Evolutionary conservation across 116 monocot genomes (phyloP).

Genomic region (Zostera marina): DNA sequence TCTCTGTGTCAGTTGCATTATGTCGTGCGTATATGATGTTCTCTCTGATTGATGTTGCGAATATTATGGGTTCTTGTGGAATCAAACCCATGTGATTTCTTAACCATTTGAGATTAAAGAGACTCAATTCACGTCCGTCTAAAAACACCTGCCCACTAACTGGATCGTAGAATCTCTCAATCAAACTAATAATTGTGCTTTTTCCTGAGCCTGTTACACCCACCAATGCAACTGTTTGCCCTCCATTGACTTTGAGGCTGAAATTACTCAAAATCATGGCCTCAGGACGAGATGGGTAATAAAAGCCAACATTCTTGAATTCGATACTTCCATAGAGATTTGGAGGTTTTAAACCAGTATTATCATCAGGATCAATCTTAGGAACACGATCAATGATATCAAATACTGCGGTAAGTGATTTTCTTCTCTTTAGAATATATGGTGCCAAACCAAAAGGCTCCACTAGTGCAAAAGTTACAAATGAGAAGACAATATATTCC

Average conservation of each 20-base stretch:
- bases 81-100: conserved; percentile 88
- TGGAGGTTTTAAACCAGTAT: conserved; percentile 68
- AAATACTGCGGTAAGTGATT: conserved; percentile 74
- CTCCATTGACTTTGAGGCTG: conserved; percentile 79
- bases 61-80: conserved; percentile 89
- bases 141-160: conserved; percentile 63
- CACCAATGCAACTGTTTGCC: conserved; percentile 89
- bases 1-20: conserved; percentile 81
- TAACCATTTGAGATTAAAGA: conserved; percentile 82
- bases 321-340: conserved; percentile 91
- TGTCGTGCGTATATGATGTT: conserved; percentile 96
- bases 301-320: conserved; percentile 69
- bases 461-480: conserved; percentile 89
- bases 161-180: conserved; percentile 95
- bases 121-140: conserved; percentile 77
- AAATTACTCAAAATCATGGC: conserved; percentile 74
- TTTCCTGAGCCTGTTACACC: conserved; percentile 96
- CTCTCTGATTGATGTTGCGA: conserved; percentile 85
- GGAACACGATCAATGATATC: conserved; percentile 88
- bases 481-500: conserved; percentile 91
- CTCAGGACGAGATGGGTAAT: conserved; percentile 73
- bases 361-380: conserved; percentile 86
- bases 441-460: conserved; percentile 98
- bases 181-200: conserved; percentile 84
- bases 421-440: conserved; percentile 76